A percentile compares a stretch with the other conserved stretches of the same genome.
Evolutionary conservation across 2,329 filamentous ascomycete genomes (phyloP).

Genomic region (Didymella lethalis): DNA sequence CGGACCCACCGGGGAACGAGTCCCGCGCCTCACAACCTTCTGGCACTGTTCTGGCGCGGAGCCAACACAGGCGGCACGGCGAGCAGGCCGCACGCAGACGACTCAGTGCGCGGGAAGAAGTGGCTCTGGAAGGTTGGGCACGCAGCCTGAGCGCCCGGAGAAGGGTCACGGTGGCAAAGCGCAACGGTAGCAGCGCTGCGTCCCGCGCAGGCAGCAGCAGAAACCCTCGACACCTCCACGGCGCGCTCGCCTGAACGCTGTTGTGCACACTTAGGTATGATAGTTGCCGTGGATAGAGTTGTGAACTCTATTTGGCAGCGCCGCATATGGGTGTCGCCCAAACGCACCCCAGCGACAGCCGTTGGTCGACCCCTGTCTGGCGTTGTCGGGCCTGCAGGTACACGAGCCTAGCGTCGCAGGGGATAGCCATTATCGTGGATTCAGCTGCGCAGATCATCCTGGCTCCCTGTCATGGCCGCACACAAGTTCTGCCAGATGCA

Average conservation of each 20-base stretch:
- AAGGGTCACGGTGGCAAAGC: constrained; percentile 15
- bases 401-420: constrained; percentile 25
- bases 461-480: constrained; percentile 33
- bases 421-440: constrained; percentile 35
- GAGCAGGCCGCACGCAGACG: constrained; percentile 25
- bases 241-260: background rate
- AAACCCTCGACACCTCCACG: background rate
- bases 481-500: constrained; percentile 36
- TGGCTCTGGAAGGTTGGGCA: constrained; percentile 17
- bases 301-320: constrained; percentile 8
- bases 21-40: constrained; percentile 38
- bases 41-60: constrained; percentile 41
- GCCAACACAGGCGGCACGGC: constrained; percentile 35
- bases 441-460: constrained; percentile 41
- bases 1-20: constrained; percentile 44
- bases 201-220: background rate
- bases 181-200: constrained; percentile 1
- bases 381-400: constrained; percentile 30
- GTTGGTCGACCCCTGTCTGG: constrained; percentile 30
- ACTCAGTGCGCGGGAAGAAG: constrained; percentile 21
- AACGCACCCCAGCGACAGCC: constrained; percentile 28
- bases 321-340: constrained; percentile 16
- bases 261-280: background rate
- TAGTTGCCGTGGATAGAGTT: constrained; percentile 7
- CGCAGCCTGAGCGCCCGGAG: constrained; percentile 14